These are phyloP conservation scores for Paramyrothecium roridum DNA, from an alignment of 2,329 filamentous ascomycete species.

Conservation along the genomic window DNA sequence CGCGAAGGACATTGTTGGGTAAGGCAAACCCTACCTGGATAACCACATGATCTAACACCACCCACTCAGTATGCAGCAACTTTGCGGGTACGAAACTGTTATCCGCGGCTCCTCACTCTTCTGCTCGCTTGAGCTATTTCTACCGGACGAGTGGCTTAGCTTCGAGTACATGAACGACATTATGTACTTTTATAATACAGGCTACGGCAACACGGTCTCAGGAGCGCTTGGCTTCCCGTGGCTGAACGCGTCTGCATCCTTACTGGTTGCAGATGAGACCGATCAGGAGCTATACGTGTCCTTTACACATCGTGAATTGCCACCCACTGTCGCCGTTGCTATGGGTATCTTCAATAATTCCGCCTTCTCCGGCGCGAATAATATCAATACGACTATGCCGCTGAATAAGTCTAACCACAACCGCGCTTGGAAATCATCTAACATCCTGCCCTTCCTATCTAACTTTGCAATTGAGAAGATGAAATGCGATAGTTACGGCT, in stretches of 20 bases:
- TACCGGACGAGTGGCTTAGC: conserved; percentile 60
- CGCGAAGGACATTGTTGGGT: conserved; percentile 55
- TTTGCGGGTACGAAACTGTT: conserved; percentile 65
- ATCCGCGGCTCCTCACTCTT: conserved; percentile 60
- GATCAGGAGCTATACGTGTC: conserved; percentile 62
- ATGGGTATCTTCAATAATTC: conserved; percentile 70
- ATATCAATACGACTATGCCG: conserved; percentile 63
- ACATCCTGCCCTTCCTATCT: conserved; percentile 61
- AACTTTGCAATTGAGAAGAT: conserved; percentile 66
- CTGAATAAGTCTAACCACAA: conserved; percentile 58
- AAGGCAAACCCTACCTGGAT: background rate
- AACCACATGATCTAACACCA: background rate
- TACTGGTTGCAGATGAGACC: conserved; percentile 37
- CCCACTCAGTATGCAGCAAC: conserved; percentile 49
- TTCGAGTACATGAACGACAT: conserved; percentile 66
- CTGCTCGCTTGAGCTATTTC: conserved; percentile 57
- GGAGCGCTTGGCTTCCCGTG: conserved; percentile 63
- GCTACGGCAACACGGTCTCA: conserved; percentile 58
- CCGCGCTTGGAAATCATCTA: conserved; percentile 60
- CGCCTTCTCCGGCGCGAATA: conserved; percentile 44
- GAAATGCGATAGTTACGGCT: conserved; percentile 58
- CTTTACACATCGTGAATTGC: conserved; percentile 68
- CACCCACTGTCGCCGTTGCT: conserved; percentile 63
- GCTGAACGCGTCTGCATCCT: conserved; percentile 57
- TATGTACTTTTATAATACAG: conserved; percentile 62